Evolutionary conservation across 768 basidiomycete genomes (phyloP).

Genomic region (Leccinum boreale): DNA sequence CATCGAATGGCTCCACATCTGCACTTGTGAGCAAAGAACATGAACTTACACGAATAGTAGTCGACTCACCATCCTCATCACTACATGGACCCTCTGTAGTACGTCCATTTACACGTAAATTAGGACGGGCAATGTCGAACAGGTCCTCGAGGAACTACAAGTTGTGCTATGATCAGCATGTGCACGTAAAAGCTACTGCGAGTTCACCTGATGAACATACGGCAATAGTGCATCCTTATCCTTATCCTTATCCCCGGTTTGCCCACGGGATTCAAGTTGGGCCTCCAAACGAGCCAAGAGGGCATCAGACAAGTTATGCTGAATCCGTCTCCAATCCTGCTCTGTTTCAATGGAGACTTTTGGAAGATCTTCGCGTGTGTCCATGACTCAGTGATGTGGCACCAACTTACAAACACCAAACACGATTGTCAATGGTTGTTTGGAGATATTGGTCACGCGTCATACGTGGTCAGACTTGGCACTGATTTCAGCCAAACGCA

Average conservation of each 20-base stretch:
- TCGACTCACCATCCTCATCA: conserved; percentile 48
- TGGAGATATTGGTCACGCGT: not conserved
- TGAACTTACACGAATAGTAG: not conserved
- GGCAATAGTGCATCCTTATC: conserved; percentile 43
- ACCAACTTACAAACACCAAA: no score
- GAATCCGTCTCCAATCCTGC: conserved; percentile 64
- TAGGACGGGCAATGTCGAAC: conserved; percentile 61
- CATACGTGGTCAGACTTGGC: not conserved
- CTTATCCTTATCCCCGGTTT: conserved; percentile 35
- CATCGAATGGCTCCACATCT: conserved; percentile 83
- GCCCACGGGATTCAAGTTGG: conserved; percentile 39
- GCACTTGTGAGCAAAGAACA: not conserved
- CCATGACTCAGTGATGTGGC: conserved; percentile 16
- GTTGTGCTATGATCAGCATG: not conserved
- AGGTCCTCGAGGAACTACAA: conserved; percentile 59
- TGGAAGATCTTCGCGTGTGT: conserved; percentile 41
- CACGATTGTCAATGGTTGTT: no score
- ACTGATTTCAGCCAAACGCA: not conserved
- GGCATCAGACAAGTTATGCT: conserved; percentile 47
- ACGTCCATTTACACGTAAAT: conserved; percentile 78
- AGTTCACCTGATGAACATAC: conserved; percentile 49
- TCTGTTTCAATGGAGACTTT: conserved; percentile 64
- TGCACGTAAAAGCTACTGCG: not conserved
- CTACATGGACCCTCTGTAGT: conserved; percentile 64
- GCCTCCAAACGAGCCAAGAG: conserved; percentile 46